phyloP scores from a whole-genome alignment of 768 basidiomycete species.

The Trichaptum fuscoviolaceum region DNA sequence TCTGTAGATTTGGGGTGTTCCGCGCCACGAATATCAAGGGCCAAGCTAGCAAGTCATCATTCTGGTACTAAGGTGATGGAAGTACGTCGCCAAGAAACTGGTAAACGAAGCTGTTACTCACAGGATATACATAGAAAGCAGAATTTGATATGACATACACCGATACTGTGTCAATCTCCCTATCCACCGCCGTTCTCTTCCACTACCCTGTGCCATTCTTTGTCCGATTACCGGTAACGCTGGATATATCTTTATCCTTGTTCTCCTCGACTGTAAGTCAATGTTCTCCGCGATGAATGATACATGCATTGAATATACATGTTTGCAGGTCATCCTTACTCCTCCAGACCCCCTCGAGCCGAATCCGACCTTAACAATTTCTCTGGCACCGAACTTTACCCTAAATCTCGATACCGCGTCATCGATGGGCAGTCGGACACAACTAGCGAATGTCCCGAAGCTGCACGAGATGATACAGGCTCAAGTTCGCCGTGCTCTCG shows the following conservation, averaged over 20 bases:
- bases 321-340: conserved; percentile 52
- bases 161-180: conserved; percentile 78
- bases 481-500: conserved; percentile 67
- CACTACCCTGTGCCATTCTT: conserved; percentile 82
- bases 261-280: conserved; percentile 41
- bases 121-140: conserved; percentile 48
- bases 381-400: conserved; percentile 80
- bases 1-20: conserved; percentile 77
- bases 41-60: conserved; percentile 19
- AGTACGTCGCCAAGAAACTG: not conserved
- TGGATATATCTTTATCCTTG: conserved; percentile 71
- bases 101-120: conserved; percentile 9
- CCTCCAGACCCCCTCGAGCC: conserved; percentile 52
- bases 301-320: conserved; percentile 6
- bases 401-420: conserved; percentile 86
- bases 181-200: conserved; percentile 78
- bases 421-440: conserved; percentile 93
- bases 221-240: conserved; percentile 74
- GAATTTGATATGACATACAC: conserved; percentile 82
- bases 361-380: conserved; percentile 60
- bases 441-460: conserved; percentile 95
- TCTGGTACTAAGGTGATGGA: not conserved
- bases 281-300: conserved; percentile 1
- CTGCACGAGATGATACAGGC: conserved; percentile 90
- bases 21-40: conserved; percentile 74